phyloP scores from a whole-genome alignment of 1,139 yeast species.

The Nakaseomyces bracarensis region DNA sequence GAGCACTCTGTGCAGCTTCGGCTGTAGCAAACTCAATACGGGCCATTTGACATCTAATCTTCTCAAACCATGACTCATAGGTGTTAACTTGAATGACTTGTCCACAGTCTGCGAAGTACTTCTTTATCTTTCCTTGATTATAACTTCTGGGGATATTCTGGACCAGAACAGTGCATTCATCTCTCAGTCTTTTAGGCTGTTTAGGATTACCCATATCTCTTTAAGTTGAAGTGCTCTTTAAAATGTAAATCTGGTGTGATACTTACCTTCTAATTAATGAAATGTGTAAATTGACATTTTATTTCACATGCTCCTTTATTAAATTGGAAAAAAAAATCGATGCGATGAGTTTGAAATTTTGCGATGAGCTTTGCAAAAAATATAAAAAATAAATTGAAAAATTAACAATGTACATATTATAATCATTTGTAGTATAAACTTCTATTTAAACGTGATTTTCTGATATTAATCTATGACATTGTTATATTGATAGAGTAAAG shows the following conservation, averaged over 20 bases:
- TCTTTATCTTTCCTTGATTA: slow-evolving; percentile 31
- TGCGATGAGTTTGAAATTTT: slow-evolving; percentile 7
- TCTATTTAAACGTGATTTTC: too few species aligned
- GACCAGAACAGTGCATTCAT: slow-evolving; percentile 25
- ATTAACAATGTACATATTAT: not conserved
- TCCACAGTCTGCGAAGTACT: slow-evolving; percentile 59
- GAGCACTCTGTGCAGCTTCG: slow-evolving; percentile 48
- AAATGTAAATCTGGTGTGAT: not conserved
- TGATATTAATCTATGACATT: too few species aligned
- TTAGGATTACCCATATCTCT: not conserved
- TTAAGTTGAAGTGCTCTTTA: too few species aligned
- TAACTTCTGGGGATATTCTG: slow-evolving; percentile 29
- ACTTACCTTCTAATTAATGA: not conserved
- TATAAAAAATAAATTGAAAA: not conserved
- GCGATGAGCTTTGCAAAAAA: slow-evolving; percentile 1
- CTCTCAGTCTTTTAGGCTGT: slow-evolving; percentile 9
- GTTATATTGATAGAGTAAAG: slow-evolving; percentile 3
- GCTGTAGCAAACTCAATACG: slow-evolving; percentile 48
- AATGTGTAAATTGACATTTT: not conserved
- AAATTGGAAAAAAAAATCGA: not conserved
- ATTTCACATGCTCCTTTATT: not conserved
- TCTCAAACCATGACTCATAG: slow-evolving; percentile 24
- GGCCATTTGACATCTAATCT: slow-evolving; percentile 31
- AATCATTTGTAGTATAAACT: too few species aligned
- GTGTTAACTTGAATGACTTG: slow-evolving; percentile 35